Percentiles rank a stretch among this genome's conserved stretches.
Evolutionary conservation across 805 yeast species (phyloP).

Genomic region (Suhomyces prunicola): DNA sequence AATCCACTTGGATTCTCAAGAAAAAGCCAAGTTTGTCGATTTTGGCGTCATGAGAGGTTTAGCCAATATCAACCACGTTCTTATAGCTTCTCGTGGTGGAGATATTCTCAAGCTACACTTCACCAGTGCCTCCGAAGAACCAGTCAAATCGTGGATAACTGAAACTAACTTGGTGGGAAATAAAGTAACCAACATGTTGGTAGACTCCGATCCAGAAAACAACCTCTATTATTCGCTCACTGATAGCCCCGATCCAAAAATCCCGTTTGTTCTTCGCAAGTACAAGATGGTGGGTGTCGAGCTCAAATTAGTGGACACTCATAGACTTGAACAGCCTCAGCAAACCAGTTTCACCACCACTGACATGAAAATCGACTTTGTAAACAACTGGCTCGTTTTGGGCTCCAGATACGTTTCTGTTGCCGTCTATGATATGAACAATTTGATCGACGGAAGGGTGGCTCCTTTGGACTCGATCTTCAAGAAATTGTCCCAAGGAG

Average conservation of each 20-base stretch:
- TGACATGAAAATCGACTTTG: conserved; percentile 44
- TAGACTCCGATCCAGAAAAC: conserved; percentile 13
- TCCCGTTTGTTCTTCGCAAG: conserved; percentile 45
- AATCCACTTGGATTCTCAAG: conserved; percentile 2
- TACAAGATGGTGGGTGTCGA: conserved; percentile 19
- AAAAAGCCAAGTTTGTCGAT: conserved; percentile 25
- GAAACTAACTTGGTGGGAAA: conserved; percentile 25
- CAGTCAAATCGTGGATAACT: conserved; percentile 21
- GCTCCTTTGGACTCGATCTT: conserved; percentile 18
- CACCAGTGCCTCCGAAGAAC: conserved; percentile 1
- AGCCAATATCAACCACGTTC: conserved; percentile 25
- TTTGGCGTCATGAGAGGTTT: conserved; percentile 45
- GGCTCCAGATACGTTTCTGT: conserved; percentile 75
- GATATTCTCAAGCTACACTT: conserved; percentile 43
- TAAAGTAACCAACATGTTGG: conserved; percentile 51
- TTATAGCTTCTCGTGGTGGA: conserved; percentile 35
- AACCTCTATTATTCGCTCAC: conserved; percentile 37
- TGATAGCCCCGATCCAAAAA: conserved; percentile 68
- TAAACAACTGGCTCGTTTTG: conserved; percentile 44
- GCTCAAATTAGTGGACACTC: conserved; percentile 26
- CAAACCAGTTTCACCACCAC: conserved; percentile 54
- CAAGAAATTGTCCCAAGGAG: conserved; percentile 60
- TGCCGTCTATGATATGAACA: conserved; percentile 47
- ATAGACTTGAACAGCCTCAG: conserved; percentile 37
- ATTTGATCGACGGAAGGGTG: conserved; percentile 13